phyloP scores from a whole-genome alignment of 2,329 filamentous ascomycete species.

The Canariomyces notabilis region DNA sequence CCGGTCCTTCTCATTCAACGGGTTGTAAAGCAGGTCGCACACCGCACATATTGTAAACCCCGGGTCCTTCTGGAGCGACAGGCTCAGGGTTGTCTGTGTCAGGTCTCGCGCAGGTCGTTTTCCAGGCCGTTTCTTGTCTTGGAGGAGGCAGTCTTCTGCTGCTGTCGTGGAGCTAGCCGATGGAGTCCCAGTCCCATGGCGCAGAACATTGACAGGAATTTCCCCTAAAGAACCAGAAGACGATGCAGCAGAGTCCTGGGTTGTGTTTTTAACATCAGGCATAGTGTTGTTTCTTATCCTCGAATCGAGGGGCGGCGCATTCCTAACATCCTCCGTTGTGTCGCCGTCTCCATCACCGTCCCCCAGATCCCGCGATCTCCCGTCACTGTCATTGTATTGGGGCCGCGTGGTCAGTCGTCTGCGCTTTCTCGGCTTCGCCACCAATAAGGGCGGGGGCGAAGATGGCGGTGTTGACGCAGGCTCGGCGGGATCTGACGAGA shows the following conservation, averaged over 20 bases:
- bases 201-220: slow-evolving; percentile 15
- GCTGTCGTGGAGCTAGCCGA: background rate
- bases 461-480: slow-evolving; percentile 29
- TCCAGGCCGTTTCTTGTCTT: slow-evolving; percentile 9
- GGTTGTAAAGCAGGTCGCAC: slow-evolving; percentile 42
- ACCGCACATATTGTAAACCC: slow-evolving; percentile 39
- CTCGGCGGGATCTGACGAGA: slow-evolving; percentile 16
- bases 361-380: background rate
- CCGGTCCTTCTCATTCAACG: slow-evolving; percentile 39
- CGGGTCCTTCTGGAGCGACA: slow-evolving; percentile 31
- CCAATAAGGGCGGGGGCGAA: slow-evolving; percentile 26
- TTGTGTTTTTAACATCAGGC: background rate
- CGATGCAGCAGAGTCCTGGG: background rate
- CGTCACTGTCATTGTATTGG: slow-evolving; percentile 6
- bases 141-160: background rate
- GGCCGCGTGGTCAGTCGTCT: slow-evolving; percentile 33
- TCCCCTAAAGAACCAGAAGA: background rate
- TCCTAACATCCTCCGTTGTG: no score
- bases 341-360: background rate
- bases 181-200: background rate
- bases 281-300: background rate
- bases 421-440: slow-evolving; percentile 24
- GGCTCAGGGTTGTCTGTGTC: slow-evolving; percentile 39
- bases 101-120: slow-evolving; percentile 24
- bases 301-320: no score